These are phyloP conservation scores for Candida orba DNA, from an alignment of 805 yeast species.

Conservation along the genomic window DNA sequence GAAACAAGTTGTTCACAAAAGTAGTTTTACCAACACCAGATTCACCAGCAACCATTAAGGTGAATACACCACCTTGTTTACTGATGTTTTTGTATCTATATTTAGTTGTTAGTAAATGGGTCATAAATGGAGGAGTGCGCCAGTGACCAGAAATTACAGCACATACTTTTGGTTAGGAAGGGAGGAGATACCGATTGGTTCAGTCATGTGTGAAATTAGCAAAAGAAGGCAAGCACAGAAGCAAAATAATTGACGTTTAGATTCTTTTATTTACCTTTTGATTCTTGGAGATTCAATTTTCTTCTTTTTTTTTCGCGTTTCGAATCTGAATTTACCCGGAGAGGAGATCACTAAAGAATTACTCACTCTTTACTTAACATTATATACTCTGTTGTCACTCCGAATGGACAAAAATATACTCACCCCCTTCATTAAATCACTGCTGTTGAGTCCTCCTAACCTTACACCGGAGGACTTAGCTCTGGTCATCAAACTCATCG, in stretches of 20 bases:
- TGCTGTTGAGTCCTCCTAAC: conserved; percentile 52
- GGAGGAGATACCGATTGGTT: conserved; percentile 24
- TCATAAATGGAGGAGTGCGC: neutral
- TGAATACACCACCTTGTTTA: conserved; percentile 68
- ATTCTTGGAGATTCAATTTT: neutral
- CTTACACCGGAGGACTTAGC: conserved; percentile 60
- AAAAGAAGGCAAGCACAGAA: neutral
- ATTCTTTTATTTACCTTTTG: neutral
- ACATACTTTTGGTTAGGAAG: conserved; percentile 26
- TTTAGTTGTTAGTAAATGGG: neutral
- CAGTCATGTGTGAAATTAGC: conserved; percentile 15
- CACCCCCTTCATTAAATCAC: conserved; percentile 58
- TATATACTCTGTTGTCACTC: neutral
- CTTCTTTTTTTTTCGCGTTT: conserved; percentile 1
- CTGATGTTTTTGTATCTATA: conserved; percentile 64
- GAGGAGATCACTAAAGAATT: neutral
- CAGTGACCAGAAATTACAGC: neutral
- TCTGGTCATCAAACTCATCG: conserved; percentile 52
- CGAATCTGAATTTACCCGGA: neutral
- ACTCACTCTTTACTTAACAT: neutral
- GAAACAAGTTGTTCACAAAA: conserved; percentile 78
- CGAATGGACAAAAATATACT: conserved; percentile 12
- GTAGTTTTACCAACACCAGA: conserved; percentile 92
- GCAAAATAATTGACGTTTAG: neutral
- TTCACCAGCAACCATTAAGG: conserved; percentile 85